phyloP scores from a whole-genome alignment of 331 rosid genomes.

The Quercus lobata region DNA sequence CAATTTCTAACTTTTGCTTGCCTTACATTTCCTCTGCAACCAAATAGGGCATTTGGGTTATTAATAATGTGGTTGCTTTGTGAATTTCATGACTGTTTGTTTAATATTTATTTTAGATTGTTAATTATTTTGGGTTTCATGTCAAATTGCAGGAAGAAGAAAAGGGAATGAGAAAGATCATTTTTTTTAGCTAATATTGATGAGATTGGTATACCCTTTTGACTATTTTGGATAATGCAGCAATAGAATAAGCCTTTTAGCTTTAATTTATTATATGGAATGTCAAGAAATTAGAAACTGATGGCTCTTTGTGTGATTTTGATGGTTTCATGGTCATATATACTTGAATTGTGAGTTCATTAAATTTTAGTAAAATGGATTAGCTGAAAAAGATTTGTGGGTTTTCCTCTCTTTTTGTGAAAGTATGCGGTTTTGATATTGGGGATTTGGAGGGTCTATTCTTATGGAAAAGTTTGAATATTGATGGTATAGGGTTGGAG shows the following conservation, averaged over 20 bases:
- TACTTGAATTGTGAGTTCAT: background rate
- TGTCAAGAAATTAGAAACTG: background rate
- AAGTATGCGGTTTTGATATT: background rate
- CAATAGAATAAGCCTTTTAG: background rate
- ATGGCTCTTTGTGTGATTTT: background rate
- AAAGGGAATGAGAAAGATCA: background rate
- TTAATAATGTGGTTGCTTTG: background rate
- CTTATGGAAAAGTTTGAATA: background rate
- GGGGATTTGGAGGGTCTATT: background rate
- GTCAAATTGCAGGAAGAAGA: slow-evolving; percentile 18
- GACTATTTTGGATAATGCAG: background rate
- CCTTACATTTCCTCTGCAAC: background rate
- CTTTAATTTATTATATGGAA: background rate
- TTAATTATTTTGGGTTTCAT: background rate
- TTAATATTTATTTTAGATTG: background rate
- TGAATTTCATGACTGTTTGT: background rate
- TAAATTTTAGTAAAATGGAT: background rate
- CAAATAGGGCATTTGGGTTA: background rate
- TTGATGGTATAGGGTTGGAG: background rate
- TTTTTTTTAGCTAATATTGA: background rate
- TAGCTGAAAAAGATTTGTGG: background rate
- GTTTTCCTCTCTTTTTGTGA: background rate
- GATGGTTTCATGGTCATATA: background rate
- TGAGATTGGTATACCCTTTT: background rate
- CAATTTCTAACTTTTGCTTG: background rate